Percentiles rank a stretch among this genome's conserved stretches.
phyloP scores from a whole-genome alignment of 2,329 filamentous ascomycete genomes.

The Chaetothyriales sp. region DNA sequence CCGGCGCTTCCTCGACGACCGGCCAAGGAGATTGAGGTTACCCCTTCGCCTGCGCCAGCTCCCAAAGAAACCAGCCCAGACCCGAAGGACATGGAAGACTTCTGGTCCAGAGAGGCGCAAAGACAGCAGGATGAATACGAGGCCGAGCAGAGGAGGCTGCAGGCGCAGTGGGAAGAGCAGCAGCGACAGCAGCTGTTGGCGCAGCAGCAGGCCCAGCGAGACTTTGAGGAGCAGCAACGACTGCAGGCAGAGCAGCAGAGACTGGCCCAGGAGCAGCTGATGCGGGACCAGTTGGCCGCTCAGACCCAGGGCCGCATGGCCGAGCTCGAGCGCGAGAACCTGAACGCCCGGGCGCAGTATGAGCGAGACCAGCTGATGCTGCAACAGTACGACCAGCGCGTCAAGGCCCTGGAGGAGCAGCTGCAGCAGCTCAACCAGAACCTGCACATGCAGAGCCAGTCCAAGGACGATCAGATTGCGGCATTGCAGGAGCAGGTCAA shows the following conservation, averaged over 20 bases:
- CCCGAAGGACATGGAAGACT: constrained; percentile 89
- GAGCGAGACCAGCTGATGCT: constrained; percentile 95
- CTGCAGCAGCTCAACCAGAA: constrained; percentile 68
- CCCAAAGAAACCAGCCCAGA: constrained; percentile 53
- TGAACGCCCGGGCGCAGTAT: constrained; percentile 87
- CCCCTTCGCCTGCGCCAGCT: constrained; percentile 54
- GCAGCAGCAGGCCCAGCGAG: constrained; percentile 68
- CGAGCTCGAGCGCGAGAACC: constrained; percentile 85
- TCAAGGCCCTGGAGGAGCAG: constrained; percentile 84
- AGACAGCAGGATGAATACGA: constrained; percentile 90
- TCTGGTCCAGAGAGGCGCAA: constrained; percentile 88
- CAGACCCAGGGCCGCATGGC: constrained; percentile 93
- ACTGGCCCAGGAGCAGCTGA: constrained; percentile 74
- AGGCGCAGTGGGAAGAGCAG: constrained; percentile 72
- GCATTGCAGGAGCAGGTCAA: constrained; percentile 93
- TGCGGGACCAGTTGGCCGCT: constrained; percentile 76
- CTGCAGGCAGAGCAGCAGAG: constrained; percentile 76
- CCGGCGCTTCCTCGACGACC: constrained; percentile 71
- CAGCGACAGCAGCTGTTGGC: constrained; percentile 68
- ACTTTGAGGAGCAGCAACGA: constrained; percentile 95
- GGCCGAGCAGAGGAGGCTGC: constrained; percentile 76
- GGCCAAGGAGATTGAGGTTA: constrained; percentile 50
- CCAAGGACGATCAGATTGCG: constrained; percentile 86
- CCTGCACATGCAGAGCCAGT: constrained; percentile 67
- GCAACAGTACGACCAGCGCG: constrained; percentile 86